Percentiles rank a stretch among this genome's conserved stretches.
phyloP scores from a whole-genome alignment of 768 basidiomycete species.

The Russula lepida region DNA sequence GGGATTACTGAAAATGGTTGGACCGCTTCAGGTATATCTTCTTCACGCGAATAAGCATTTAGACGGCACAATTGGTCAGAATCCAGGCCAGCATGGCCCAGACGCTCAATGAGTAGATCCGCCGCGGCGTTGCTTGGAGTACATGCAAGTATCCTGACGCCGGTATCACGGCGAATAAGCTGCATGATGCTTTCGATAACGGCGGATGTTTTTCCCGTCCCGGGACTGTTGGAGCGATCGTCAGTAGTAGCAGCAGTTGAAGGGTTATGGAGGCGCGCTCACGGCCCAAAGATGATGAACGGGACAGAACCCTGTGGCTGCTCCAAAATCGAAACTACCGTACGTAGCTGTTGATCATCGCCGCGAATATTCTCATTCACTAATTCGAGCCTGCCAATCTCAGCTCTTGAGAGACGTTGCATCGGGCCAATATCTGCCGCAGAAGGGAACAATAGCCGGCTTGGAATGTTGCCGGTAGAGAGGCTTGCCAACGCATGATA shows the following conservation, averaged over 20 bases:
- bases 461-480: slow-evolving; percentile 28
- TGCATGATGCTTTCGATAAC: slow-evolving; percentile 33
- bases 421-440: slow-evolving; percentile 25
- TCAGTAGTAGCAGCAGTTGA: not conserved
- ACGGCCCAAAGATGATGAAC: slow-evolving; percentile 59
- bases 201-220: slow-evolving; percentile 35
- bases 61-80: slow-evolving; percentile 41
- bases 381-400: slow-evolving; percentile 21
- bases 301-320: slow-evolving; percentile 41
- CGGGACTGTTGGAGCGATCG: slow-evolving; percentile 26
- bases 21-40: slow-evolving; percentile 32
- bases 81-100: slow-evolving; percentile 17
- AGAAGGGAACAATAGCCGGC: slow-evolving; percentile 45
- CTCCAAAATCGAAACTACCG: slow-evolving; percentile 40
- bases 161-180: slow-evolving; percentile 23
- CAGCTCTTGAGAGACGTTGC: slow-evolving; percentile 13
- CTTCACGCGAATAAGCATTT: slow-evolving; percentile 40
- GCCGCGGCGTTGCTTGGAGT: slow-evolving; percentile 33
- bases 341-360: slow-evolving; percentile 42
- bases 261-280: slow-evolving; percentile 23
- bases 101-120: slow-evolving; percentile 29
- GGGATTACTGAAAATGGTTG: slow-evolving; percentile 29
- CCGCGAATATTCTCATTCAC: slow-evolving; percentile 37
- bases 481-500: slow-evolving; percentile 47
- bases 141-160: slow-evolving; percentile 28